A percentile compares a stretch with the other conserved stretches of the same genome.
These are phyloP conservation scores for Chamaenerion angustifolium DNA, from an alignment of 345 rosid genomes.

Conservation along the genomic window DNA sequence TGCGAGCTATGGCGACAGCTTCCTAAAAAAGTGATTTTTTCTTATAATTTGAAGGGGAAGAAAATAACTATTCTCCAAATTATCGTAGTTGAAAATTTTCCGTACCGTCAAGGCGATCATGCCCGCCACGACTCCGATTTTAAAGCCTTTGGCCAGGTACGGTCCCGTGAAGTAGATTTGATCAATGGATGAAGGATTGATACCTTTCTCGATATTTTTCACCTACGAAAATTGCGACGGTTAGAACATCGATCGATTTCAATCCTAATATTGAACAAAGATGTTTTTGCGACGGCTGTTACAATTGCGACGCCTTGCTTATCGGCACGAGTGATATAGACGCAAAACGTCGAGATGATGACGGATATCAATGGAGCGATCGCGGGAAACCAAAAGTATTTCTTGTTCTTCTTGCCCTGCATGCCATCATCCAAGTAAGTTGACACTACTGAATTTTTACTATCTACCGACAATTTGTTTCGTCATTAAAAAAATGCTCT, in stretches of 20 bases:
- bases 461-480: no score
- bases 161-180: slow-evolving; percentile 11
- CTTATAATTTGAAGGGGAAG: no score
- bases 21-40: slow-evolving; percentile 12
- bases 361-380: slow-evolving; percentile 36
- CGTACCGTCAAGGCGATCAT: slow-evolving; percentile 13
- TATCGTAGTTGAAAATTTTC: not conserved
- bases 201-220: slow-evolving; percentile 4
- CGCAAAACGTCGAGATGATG: slow-evolving; percentile 26
- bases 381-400: slow-evolving; percentile 38
- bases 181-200: slow-evolving; percentile 10
- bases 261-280: slow-evolving; percentile 1
- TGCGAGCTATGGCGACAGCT: slow-evolving; percentile 32
- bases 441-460: no score
- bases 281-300: slow-evolving; percentile 6
- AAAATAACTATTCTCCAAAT: not conserved
- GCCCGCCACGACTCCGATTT: slow-evolving; percentile 13
- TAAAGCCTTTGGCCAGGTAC: slow-evolving; percentile 12
- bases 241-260: no score
- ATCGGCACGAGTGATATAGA: slow-evolving; percentile 20
- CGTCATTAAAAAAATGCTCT: not conserved
- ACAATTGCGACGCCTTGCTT: slow-evolving; percentile 22
- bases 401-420: slow-evolving; percentile 33
- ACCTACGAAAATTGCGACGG: no score
- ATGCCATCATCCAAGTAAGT: not conserved